These are phyloP conservation scores for Colletotrichum limetticola DNA, from an alignment of 2,329 filamentous ascomycete genomes.

Conservation along the genomic window DNA sequence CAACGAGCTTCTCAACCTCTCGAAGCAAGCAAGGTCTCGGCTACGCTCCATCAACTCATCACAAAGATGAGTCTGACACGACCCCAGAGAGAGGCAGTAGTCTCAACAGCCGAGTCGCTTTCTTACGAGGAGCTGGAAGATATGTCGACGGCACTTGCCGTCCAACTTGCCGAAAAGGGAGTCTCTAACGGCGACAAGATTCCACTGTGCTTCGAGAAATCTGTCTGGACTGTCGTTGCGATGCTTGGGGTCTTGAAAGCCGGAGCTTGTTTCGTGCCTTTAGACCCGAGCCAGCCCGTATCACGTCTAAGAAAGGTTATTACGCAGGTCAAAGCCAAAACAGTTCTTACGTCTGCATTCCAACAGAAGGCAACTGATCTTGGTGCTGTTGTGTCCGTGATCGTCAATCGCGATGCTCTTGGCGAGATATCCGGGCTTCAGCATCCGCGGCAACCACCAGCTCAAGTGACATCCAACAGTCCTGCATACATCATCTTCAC, in stretches of 20 bases:
- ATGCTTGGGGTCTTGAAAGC: slow-evolving; percentile 27
- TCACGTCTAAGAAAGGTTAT: slow-evolving; percentile 7
- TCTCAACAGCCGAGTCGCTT: not conserved
- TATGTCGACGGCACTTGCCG: slow-evolving; percentile 2
- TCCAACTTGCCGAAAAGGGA: not conserved
- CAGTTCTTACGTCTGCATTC: not conserved
- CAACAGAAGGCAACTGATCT: slow-evolving; percentile 21
- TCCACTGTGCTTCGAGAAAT: slow-evolving; percentile 28
- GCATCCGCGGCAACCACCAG: not conserved
- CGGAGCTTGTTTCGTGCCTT: slow-evolving; percentile 14
- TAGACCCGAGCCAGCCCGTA: slow-evolving; percentile 25
- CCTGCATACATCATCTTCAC: slow-evolving; percentile 48
- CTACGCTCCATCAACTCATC: slow-evolving; percentile 2
- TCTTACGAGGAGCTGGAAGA: not conserved
- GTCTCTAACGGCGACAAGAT: not conserved
- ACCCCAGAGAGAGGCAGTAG: not conserved
- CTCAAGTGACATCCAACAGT: slow-evolving; percentile 17
- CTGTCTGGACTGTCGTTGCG: slow-evolving; percentile 20
- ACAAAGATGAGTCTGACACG: not conserved
- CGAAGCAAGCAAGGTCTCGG: not conserved
- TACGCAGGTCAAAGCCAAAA: not conserved
- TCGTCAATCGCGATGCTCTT: slow-evolving; percentile 49
- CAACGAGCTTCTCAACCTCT: not conserved
- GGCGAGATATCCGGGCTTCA: slow-evolving; percentile 8
- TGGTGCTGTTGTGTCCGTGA: not conserved